Base-by-base conservation (phyloP, 2,329 filamentous ascomycete genomes). In the Colletotrichum spaethianum region DNA sequence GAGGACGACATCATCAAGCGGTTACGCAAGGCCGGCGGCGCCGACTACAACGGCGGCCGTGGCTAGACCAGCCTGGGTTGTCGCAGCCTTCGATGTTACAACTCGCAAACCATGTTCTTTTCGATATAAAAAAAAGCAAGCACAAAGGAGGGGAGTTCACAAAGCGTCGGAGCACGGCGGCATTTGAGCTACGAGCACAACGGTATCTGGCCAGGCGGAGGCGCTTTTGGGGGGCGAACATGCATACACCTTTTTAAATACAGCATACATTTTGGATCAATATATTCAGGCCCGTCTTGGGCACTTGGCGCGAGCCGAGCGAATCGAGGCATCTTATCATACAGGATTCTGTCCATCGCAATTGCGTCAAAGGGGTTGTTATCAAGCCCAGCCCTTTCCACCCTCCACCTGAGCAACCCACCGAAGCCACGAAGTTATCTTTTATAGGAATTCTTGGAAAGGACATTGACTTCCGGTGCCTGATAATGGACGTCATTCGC, bases 1-100 rank as follows among this genome's bases (percentile, higher is more conserved):
- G 89, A 91, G 81, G 82, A 84, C 74, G 90, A 91, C 26, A 86
- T 93, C 63, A 89, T 93, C 20, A 80, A 86, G 72, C 83, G 87
- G 77, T 81, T 93, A 81, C 84, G 91, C 80, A 91, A 89, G 83
- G 91, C 89, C 4, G 92, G 92, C 67, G 92, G 92, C 40, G 91
- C 91, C 20, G 92, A 93, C 81, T 93, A 93, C 86, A 91, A 93
- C 77, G 90, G 91, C 9, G 91, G 89, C 14, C 82, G 90, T 74
- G 90, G 89, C 11, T 90, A 75, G 62, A 18, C n/a, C 33, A 14
- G 14, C 33, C 36, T 11, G 33, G 11, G 33, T 11, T 7, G 11
- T 36, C 11, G 11, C 3, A 11, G 26, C 4, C 50, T 31, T 6
- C 28, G 28, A n/a, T 7, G 1, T 53, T 20, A 26, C n/a, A 7